Percentiles rank a stretch among this genome's conserved stretches.
Conservation (phyloP, 225 moss, liverwort and hornwort species). For the Polytrichum commune region DNA sequence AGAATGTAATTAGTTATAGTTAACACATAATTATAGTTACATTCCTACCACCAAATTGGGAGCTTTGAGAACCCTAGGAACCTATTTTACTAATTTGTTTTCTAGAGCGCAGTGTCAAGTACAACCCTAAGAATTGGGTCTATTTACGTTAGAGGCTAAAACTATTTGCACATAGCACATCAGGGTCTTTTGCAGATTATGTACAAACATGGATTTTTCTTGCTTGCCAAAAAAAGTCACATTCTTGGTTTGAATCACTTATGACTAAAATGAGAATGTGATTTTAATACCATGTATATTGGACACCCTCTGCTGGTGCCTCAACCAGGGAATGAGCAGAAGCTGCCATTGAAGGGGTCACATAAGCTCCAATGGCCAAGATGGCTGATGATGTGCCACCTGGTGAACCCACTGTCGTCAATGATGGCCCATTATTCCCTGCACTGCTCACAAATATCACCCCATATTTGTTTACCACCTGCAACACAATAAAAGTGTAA, state of each 20-base stretch:
- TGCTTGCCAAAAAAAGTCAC: too few species aligned
- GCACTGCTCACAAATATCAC: slow-evolving; percentile 96
- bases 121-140: too few species aligned
- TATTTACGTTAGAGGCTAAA: too few species aligned
- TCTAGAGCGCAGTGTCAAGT: too few species aligned
- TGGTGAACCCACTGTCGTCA: slow-evolving; percentile 88
- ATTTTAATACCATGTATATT: slow-evolving; percentile 80
- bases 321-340: slow-evolving; percentile 90
- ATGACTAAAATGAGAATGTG: background rate
- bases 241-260: background rate
- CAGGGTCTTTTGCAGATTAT: too few species aligned
- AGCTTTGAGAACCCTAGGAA: too few species aligned
- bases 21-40: too few species aligned
- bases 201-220: too few species aligned
- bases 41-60: too few species aligned
- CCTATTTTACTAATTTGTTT: too few species aligned
- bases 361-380: slow-evolving; percentile 88
- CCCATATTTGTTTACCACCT: slow-evolving; percentile 93
- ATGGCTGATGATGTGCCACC: slow-evolving; percentile 94
- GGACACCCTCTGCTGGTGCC: slow-evolving; percentile 75
- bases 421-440: slow-evolving; percentile 95
- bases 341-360: slow-evolving; percentile 92
- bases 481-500: slow-evolving; percentile 9
- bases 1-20: too few species aligned
- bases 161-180: too few species aligned